These are phyloP conservation scores for Avena insularis DNA, from an alignment of 176 grass and related monocot genomes.

Conservation along the genomic window DNA sequence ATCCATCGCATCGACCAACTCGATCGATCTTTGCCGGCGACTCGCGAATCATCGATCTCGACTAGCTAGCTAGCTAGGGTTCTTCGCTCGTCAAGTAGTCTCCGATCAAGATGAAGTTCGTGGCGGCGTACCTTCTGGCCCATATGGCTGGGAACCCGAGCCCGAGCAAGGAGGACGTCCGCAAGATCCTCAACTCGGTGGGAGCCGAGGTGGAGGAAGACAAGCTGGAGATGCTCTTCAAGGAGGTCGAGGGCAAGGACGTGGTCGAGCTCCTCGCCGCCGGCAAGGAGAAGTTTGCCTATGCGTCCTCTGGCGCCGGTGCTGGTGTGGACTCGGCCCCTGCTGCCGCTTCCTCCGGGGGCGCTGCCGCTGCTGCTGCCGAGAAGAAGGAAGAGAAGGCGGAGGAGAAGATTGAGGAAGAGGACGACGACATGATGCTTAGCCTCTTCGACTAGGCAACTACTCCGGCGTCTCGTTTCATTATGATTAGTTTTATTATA, in stretches of 20 bases:
- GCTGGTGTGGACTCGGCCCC: background rate
- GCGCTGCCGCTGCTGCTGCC: background rate
- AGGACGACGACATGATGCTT: background rate
- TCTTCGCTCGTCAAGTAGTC: no score
- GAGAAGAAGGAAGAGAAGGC: background rate
- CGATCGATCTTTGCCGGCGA: no score
- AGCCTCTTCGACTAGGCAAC: conserved; percentile 1
- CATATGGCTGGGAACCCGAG: background rate
- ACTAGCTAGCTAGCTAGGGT: no score
- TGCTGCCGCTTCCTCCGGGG: background rate
- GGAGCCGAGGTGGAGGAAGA: conserved; percentile 14
- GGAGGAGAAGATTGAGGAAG: background rate
- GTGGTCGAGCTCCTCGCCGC: conserved; percentile 24
- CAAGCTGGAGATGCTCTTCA: conserved; percentile 17
- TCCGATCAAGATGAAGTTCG: background rate
- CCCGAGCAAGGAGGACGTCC: conserved; percentile 26
- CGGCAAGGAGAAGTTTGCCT: conserved; percentile 15
- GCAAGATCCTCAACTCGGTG: conserved; percentile 1
- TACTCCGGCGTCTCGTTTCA: background rate
- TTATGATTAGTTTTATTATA: no score
- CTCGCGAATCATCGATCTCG: no score
- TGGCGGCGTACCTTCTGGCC: background rate
- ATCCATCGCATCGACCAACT: no score
- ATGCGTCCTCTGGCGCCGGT: background rate
- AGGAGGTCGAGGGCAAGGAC: conserved; percentile 1